These are phyloP conservation scores for Pichia sp. DNA, from an alignment of 1,139 yeast species.

Conservation along the genomic window DNA sequence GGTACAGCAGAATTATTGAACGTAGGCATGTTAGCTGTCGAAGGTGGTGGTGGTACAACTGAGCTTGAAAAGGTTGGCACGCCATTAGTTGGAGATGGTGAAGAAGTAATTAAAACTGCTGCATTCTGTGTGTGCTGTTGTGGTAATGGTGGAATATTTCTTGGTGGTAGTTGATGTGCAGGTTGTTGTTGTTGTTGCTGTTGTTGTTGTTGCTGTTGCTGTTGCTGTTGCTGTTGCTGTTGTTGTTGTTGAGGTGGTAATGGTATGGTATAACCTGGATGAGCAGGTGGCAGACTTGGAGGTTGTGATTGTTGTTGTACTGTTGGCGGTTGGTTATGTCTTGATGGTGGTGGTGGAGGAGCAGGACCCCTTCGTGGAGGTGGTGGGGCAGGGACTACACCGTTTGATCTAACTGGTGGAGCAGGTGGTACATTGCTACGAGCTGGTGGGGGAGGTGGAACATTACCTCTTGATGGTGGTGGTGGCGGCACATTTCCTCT, in stretches of 20 bases:
- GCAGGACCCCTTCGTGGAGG: constrained; percentile 26
- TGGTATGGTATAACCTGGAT: constrained; percentile 15
- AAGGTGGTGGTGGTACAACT: constrained; percentile 21
- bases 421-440: constrained; percentile 23
- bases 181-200: too few species aligned
- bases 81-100: constrained; percentile 27
- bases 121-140: constrained; percentile 5
- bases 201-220: too few species aligned
- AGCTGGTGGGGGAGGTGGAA: constrained; percentile 30
- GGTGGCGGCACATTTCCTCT: constrained; percentile 9
- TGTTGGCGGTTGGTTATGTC: constrained; percentile 17
- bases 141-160: constrained; percentile 14
- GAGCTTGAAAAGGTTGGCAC: background rate
- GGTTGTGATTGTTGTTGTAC: constrained; percentile 16
- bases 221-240: constrained; percentile 13
- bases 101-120: constrained; percentile 26
- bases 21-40: constrained; percentile 18
- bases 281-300: constrained; percentile 5
- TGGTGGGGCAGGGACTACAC: constrained; percentile 30
- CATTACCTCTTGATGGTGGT: constrained; percentile 5
- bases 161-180: constrained; percentile 13
- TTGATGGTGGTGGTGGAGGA: constrained; percentile 26
- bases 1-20: background rate
- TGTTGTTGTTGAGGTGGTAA: background rate
- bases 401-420: constrained; percentile 29